A percentile compares a stretch with the other conserved stretches of the same genome.
These are phyloP conservation scores for Williopsis jadinii DNA, from an alignment of 1,139 yeast species.

Conservation along the genomic window DNA sequence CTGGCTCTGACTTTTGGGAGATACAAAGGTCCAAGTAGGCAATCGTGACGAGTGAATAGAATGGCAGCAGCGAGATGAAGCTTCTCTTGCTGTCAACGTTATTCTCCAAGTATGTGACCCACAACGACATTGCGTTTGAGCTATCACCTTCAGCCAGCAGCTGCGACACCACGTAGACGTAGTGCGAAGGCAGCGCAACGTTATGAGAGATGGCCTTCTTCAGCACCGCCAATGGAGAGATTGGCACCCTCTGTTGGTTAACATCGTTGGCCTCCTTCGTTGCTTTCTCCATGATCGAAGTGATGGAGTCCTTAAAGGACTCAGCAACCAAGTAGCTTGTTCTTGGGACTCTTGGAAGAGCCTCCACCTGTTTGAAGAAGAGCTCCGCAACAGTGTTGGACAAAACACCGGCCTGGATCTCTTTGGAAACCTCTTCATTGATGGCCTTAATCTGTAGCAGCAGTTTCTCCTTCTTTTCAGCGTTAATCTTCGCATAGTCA, in stretches of 20 bases:
- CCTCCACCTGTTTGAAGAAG: constrained; percentile 1
- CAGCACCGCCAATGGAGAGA: constrained; percentile 16
- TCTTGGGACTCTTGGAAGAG: background rate
- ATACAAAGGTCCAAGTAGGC: constrained; percentile 11
- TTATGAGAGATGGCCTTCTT: constrained; percentile 12
- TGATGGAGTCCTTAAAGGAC: background rate
- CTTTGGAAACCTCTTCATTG: constrained; percentile 3
- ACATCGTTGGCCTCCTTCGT: constrained; percentile 12
- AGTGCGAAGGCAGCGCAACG: constrained; percentile 9
- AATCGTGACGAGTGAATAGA: constrained; percentile 4
- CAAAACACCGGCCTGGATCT: constrained; percentile 2
- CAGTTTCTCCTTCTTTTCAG: background rate
- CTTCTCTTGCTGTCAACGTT: constrained; percentile 3
- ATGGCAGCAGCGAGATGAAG: background rate
- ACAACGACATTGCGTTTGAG: constrained; percentile 13
- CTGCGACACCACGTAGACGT: constrained; percentile 8
- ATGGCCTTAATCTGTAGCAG: background rate
- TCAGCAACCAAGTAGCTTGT: background rate
- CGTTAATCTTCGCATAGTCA: background rate
- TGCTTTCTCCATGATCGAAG: constrained; percentile 10
- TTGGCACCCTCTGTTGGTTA: constrained; percentile 9
- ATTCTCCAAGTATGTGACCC: constrained; percentile 19
- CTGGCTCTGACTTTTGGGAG: constrained; percentile 1
- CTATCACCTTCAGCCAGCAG: constrained; percentile 10
- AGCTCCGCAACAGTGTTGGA: constrained; percentile 4